phyloP scores from a whole-genome alignment of 257 asterid genomes.

The Nemophila menziesii region DNA sequence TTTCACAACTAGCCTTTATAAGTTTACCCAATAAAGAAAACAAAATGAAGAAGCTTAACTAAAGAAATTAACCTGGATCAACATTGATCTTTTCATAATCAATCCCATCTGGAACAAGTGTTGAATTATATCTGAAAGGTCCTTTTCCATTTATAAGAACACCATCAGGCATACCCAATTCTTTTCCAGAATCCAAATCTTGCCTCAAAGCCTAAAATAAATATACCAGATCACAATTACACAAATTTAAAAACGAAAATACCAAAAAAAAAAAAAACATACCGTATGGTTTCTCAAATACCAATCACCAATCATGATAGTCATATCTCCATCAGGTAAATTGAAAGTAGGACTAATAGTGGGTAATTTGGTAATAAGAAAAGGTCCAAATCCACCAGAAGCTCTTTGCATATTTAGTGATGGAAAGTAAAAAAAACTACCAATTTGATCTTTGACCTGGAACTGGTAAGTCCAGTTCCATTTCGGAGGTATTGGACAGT shows the following conservation, averaged over 20 bases:
- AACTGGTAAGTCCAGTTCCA: conserved; percentile 95
- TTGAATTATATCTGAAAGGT: conserved; percentile 66
- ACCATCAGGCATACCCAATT: conserved; percentile 88
- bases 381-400: conserved; percentile 81
- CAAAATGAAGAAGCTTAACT: neutral
- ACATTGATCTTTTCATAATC: conserved; percentile 66
- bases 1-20: neutral
- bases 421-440: conserved; percentile 83
- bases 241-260: neutral
- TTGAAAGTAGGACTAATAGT: conserved; percentile 58
- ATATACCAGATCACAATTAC: neutral
- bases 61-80: conserved; percentile 54
- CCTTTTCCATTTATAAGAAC: conserved; percentile 96
- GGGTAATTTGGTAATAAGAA: conserved; percentile 50
- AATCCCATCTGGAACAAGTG: conserved; percentile 84
- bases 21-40: neutral
- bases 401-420: conserved; percentile 85
- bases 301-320: conserved; percentile 90
- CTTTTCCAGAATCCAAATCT: conserved; percentile 55
- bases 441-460: conserved; percentile 97
- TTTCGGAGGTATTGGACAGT: conserved; percentile 68
- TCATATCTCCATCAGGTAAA: conserved; percentile 76
- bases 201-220: conserved; percentile 46
- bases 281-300: conserved; percentile 71
- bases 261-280: conserved; percentile 10